Conservation (phyloP, 495 filamentous ascomycete species). For the Viridothelium virens region DNA sequence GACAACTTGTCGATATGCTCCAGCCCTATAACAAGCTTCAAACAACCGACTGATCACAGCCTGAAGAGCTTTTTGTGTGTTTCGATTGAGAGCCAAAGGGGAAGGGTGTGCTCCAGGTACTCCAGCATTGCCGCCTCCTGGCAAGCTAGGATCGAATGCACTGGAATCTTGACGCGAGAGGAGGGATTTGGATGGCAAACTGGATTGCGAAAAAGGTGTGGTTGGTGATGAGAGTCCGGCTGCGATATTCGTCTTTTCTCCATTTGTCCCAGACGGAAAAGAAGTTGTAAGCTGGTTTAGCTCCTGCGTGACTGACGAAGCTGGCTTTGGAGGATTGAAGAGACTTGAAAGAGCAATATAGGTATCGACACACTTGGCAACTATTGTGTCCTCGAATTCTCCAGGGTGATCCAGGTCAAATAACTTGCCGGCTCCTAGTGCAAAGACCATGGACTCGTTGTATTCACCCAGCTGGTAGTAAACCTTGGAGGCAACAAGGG, state of each 20-base stretch:
- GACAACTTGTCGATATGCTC: slow-evolving; percentile 92
- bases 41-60: slow-evolving; percentile 80
- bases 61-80: slow-evolving; percentile 65
- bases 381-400: slow-evolving; percentile 97
- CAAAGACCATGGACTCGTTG: slow-evolving; percentile 98
- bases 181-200: slow-evolving; percentile 85
- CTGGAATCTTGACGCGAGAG: slow-evolving; percentile 67
- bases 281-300: slow-evolving; percentile 65
- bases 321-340: slow-evolving; percentile 51
- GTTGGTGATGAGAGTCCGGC: slow-evolving; percentile 74
- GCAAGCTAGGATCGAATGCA: slow-evolving; percentile 47
- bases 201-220: slow-evolving; percentile 87
- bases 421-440: slow-evolving; percentile 86
- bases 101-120: slow-evolving; percentile 47
- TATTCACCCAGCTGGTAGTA: slow-evolving; percentile 99
- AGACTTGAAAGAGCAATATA: slow-evolving; percentile 81
- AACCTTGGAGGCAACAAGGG: slow-evolving; percentile 90
- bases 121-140: slow-evolving; percentile 47
- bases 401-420: slow-evolving; percentile 86
- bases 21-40: slow-evolving; percentile 77
- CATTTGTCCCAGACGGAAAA: slow-evolving; percentile 55
- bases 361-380: slow-evolving; percentile 91
- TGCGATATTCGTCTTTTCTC: slow-evolving; percentile 52
- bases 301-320: slow-evolving; percentile 39
- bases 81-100: slow-evolving; percentile 47